Evolutionary conservation across 306 rosid species (phyloP).

Genomic region (Malus sylvestris): DNA sequence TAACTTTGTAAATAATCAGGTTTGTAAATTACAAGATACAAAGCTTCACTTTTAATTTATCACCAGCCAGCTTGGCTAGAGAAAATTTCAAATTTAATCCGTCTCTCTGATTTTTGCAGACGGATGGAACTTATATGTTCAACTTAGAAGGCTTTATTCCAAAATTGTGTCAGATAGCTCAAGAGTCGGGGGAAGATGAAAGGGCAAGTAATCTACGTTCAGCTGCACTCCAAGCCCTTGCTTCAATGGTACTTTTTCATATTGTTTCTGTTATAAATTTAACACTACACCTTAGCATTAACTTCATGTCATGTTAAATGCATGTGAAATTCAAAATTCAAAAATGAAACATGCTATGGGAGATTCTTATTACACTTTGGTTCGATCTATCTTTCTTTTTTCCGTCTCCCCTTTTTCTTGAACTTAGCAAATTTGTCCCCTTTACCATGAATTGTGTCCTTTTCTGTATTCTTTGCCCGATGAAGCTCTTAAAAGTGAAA

Average conservation of each 20-base stretch:
- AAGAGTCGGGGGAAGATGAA: slow-evolving; percentile 74
- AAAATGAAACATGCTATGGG: not conserved
- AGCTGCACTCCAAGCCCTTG: slow-evolving; percentile 74
- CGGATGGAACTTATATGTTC: slow-evolving; percentile 71
- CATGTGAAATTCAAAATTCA: not conserved
- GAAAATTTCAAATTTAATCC: slow-evolving; percentile 11
- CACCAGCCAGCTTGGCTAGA: not conserved
- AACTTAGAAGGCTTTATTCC: slow-evolving; percentile 77
- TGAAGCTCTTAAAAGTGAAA: not conserved
- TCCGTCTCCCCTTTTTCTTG: not conserved
- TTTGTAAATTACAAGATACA: slow-evolving; percentile 19
- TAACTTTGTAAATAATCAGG: slow-evolving; percentile 93
- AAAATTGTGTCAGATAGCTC: slow-evolving; percentile 77
- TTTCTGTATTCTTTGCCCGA: not conserved
- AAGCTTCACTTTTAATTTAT: not conserved
- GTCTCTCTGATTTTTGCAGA: slow-evolving; percentile 37
- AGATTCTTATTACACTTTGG: not conserved
- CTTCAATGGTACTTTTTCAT: slow-evolving; percentile 68
- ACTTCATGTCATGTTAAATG: not conserved
- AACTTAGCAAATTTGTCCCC: not conserved
- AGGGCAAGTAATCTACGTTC: slow-evolving; percentile 41
- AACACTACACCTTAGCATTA: not conserved
- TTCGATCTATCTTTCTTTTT: not conserved
- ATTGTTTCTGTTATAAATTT: slow-evolving; percentile 2
- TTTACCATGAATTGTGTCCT: not conserved